Evolutionary conservation across 1,284 basidiomycete species (phyloP).

Genomic region (Sanghuangporus baumii): DNA sequence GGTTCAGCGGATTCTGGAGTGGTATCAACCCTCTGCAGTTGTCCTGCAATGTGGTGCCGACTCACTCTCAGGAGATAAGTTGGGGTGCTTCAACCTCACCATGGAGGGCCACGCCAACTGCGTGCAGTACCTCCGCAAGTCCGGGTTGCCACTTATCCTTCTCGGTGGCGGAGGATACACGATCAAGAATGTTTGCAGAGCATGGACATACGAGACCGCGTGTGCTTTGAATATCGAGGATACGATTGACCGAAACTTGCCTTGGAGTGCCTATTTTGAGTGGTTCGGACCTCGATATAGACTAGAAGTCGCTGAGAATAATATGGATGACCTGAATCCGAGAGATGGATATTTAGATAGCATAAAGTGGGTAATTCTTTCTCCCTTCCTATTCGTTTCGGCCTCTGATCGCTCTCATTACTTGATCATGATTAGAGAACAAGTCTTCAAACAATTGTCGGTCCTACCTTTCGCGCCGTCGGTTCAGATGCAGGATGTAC

Average conservation of each 20-base stretch:
- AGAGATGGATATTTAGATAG: slow-evolving; percentile 77
- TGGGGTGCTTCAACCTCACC: slow-evolving; percentile 94
- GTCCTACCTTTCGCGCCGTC: slow-evolving; percentile 81
- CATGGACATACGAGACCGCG: slow-evolving; percentile 97
- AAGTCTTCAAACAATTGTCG: slow-evolving; percentile 75
- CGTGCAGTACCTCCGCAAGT: slow-evolving; percentile 80
- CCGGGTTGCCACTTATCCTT: slow-evolving; percentile 85
- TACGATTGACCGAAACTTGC: slow-evolving; percentile 76
- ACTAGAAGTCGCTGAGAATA: slow-evolving; percentile 85
- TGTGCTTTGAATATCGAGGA: slow-evolving; percentile 83
- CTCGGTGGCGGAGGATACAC: slow-evolving; percentile 98
- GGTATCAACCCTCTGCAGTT: slow-evolving; percentile 85
- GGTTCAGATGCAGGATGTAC: slow-evolving; percentile 83
- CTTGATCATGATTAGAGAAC: slow-evolving; percentile 37
- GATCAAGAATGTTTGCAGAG: slow-evolving; percentile 89
- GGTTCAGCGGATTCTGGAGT: slow-evolving; percentile 83
- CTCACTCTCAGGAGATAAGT: slow-evolving; percentile 91
- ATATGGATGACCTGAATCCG: slow-evolving; percentile 92
- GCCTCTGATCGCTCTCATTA: neutral
- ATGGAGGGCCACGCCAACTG: slow-evolving; percentile 94
- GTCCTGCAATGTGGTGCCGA: slow-evolving; percentile 96
- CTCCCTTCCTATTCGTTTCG: neutral
- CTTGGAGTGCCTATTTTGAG: slow-evolving; percentile 96
- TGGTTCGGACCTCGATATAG: slow-evolving; percentile 97
- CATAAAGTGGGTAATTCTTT: slow-evolving; percentile 53